Conservation (phyloP, 129 eudicot species). For the Silybum marianum region DNA sequence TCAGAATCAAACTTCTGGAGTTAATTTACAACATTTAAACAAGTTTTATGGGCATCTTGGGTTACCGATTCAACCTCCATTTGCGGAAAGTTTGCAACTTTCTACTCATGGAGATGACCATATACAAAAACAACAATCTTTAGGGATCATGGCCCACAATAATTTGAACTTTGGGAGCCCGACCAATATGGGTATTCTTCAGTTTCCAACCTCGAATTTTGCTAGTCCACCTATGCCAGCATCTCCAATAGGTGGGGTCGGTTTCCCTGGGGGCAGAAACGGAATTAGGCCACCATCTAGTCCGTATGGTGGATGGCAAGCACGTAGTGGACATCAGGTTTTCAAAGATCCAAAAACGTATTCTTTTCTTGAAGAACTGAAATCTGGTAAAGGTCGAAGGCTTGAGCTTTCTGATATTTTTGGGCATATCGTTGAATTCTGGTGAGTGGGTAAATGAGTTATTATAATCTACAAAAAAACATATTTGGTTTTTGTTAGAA, state of each 20-base stretch:
- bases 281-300: conserved; percentile 46
- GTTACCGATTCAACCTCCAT: conserved; percentile 47
- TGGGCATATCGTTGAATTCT: conserved; percentile 75
- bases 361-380: conserved; percentile 82
- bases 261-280: conserved; percentile 43
- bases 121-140: conserved; percentile 41
- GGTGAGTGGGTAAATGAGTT: conserved; percentile 45
- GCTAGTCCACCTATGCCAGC: conserved; percentile 57
- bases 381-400: conserved; percentile 67
- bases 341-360: conserved; percentile 43
- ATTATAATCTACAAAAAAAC: not conserved
- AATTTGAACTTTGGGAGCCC: conserved; percentile 52
- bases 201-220: conserved; percentile 46
- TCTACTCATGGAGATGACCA: conserved; percentile 42
- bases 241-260: conserved; percentile 45
- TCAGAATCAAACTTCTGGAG: conserved; percentile 35
- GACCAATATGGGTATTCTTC: conserved; percentile 48
- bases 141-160: conserved; percentile 38
- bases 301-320: conserved; percentile 39
- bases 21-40: conserved; percentile 46
- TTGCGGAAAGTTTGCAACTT: conserved; percentile 49
- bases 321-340: conserved; percentile 44
- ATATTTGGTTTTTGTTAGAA: not conserved
- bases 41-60: conserved; percentile 61
- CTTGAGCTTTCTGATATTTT: conserved; percentile 70